Percentiles rank a stretch among this genome's conserved stretches.
These are phyloP conservation scores for Nothomitra cinnamomea DNA, from an alignment of 2,329 filamentous ascomycete species.

Conservation along the genomic window DNA sequence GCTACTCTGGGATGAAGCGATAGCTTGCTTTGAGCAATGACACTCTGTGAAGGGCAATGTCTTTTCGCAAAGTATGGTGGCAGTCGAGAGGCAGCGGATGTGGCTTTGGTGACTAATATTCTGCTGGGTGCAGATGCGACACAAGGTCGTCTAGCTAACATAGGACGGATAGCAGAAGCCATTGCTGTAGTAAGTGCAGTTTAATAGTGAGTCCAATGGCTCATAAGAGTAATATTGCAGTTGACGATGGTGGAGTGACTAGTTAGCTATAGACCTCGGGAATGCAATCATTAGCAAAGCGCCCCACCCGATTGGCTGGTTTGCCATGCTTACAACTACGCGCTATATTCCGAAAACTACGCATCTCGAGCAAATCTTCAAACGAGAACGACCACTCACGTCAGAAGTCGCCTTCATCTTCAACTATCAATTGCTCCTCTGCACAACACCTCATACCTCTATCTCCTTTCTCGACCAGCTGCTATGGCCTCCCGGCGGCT, in stretches of 20 bases:
- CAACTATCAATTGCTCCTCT: conserved; percentile 21
- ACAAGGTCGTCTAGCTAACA: conserved; percentile 30
- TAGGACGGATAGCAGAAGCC: conserved; percentile 34
- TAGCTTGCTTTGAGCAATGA: conserved; percentile 17
- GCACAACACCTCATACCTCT: conserved; percentile 14
- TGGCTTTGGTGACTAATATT: conserved; percentile 17
- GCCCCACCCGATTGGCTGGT: background rate
- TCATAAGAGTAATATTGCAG: background rate
- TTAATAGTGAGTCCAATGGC: conserved; percentile 9
- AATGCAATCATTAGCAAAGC: background rate
- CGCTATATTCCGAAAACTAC: background rate
- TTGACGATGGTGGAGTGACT: conserved; percentile 19
- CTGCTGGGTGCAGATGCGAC: conserved; percentile 15
- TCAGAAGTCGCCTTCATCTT: background rate
- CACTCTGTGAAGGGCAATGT: conserved; percentile 16
- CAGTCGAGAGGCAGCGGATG: conserved; percentile 16
- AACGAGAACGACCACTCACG: background rate
- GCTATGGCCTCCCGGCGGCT: conserved; percentile 93
- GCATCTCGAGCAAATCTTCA: conserved; percentile 1
- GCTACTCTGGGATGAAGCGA: conserved; percentile 34
- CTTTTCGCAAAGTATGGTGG: background rate
- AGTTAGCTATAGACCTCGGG: conserved; percentile 13
- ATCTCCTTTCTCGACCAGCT: conserved; percentile 7
- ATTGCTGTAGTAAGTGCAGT: conserved; percentile 17
- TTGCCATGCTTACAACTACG: background rate